Conservation (phyloP, 2,329 filamentous ascomycete species). For the Clonostachys rosea region DNA sequence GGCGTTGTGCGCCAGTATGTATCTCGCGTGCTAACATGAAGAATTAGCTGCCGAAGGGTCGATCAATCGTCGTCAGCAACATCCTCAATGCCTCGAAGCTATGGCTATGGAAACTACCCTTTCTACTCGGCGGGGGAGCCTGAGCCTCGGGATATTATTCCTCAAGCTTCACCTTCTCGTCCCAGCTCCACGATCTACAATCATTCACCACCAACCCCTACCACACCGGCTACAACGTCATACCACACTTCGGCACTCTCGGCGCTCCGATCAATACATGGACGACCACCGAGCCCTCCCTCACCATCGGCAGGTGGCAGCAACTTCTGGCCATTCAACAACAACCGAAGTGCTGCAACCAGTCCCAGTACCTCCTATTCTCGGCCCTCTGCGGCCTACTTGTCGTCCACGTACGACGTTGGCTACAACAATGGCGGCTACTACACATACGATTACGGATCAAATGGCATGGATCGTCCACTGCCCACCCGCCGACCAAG, state of each 20-base stretch:
- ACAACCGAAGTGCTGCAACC: constrained; percentile 37
- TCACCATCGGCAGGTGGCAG: constrained; percentile 41
- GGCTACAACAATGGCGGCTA: constrained; percentile 30
- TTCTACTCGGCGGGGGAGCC: constrained; percentile 38
- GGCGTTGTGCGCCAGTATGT: constrained; percentile 3
- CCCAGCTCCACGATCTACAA: constrained; percentile 49
- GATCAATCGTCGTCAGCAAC: constrained; percentile 36
- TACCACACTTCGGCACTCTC: constrained; percentile 46
- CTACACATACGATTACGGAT: constrained; percentile 29
- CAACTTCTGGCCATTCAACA: constrained; percentile 46
- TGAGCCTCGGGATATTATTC: constrained; percentile 58
- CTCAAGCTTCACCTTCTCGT: constrained; percentile 58
- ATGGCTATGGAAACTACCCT: constrained; percentile 31
- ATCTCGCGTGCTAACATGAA: constrained; percentile 23
- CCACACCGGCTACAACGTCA: constrained; percentile 29
- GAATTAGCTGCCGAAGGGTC: constrained; percentile 38
- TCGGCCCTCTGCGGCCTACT: constrained; percentile 31
- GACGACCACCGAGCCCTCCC: constrained; percentile 47
- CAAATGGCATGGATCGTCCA: constrained; percentile 43
- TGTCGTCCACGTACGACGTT: constrained; percentile 49
- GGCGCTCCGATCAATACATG: constrained; percentile 43
- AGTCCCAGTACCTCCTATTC: constrained; percentile 50
- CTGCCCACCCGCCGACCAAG: constrained; percentile 50
- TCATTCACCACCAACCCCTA: constrained; percentile 45
- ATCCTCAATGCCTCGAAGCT: constrained; percentile 17